Conservation (phyloP, 1,139 yeast genomes). For the Hyphopichia pseudoburtonii region DNA sequence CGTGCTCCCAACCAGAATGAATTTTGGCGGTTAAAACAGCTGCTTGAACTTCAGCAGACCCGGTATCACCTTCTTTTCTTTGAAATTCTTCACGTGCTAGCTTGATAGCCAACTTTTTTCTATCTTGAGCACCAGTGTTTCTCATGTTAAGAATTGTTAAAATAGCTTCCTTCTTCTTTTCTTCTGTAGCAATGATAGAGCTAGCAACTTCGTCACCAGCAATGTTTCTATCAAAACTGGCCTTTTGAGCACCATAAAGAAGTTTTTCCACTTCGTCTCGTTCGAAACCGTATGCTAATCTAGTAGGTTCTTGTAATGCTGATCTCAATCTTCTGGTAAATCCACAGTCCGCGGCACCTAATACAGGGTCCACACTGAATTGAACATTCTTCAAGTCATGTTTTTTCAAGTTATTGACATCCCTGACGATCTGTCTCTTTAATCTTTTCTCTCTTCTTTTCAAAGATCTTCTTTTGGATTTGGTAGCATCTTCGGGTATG, state of each 20-base stretch:
- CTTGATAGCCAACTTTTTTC: constrained; percentile 55
- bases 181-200: constrained; percentile 46
- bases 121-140: constrained; percentile 65
- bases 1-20: constrained; percentile 74
- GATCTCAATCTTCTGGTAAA: constrained; percentile 68
- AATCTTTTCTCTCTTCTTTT: constrained; percentile 43
- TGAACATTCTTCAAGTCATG: constrained; percentile 31
- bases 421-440: constrained; percentile 45
- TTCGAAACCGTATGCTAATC: constrained; percentile 59
- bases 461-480: constrained; percentile 35
- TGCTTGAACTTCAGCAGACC: constrained; percentile 94
- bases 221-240: constrained; percentile 31
- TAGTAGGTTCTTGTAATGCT: constrained; percentile 60
- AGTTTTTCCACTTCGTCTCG: constrained; percentile 71
- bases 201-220: constrained; percentile 42
- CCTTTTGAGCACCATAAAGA: constrained; percentile 69
- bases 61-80: constrained; percentile 87
- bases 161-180: constrained; percentile 66
- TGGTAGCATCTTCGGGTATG: constrained; percentile 24
- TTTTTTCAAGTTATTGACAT: constrained; percentile 47
- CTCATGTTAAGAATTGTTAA: constrained; percentile 71
- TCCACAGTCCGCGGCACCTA: constrained; percentile 68
- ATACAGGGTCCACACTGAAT: constrained; percentile 66
- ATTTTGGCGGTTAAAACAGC: constrained; percentile 83
- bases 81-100: constrained; percentile 78